These are phyloP conservation scores for Sporothrix brasiliensis DNA, from an alignment of 2,329 filamentous ascomycete species.

Conservation along the genomic window DNA sequence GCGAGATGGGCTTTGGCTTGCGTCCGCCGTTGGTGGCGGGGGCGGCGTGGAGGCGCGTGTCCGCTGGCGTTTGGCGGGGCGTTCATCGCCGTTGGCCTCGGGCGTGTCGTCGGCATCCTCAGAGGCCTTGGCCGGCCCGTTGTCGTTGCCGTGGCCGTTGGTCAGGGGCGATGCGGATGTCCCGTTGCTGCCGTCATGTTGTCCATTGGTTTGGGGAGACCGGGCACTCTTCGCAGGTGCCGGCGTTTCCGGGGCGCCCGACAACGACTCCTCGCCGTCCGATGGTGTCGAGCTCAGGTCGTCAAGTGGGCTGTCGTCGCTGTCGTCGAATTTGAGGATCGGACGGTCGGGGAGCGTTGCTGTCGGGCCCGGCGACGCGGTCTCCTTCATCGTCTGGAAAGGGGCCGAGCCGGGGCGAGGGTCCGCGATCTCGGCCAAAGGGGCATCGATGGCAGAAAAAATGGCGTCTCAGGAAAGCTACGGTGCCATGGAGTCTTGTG, in stretches of 20 bases:
- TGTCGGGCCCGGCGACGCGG: slow-evolving; percentile 58
- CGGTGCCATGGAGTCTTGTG: slow-evolving; percentile 50
- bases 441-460: slow-evolving; percentile 62
- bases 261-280: slow-evolving; percentile 25
- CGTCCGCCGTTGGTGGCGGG: slow-evolving; percentile 42
- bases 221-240: slow-evolving; percentile 2
- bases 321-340: slow-evolving; percentile 31
- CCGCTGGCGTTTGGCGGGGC: slow-evolving; percentile 68
- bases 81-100: slow-evolving; percentile 43
- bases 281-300: slow-evolving; percentile 28
- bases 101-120: slow-evolving; percentile 33
- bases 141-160: slow-evolving; percentile 39
- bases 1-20: slow-evolving; percentile 65
- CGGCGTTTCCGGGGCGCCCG: slow-evolving; percentile 29
- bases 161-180: neutral
- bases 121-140: slow-evolving; percentile 29
- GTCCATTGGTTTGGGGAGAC: neutral
- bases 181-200: neutral
- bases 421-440: slow-evolving; percentile 58
- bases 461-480: slow-evolving; percentile 58
- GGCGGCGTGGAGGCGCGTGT: slow-evolving; percentile 51
- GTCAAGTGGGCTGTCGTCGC: slow-evolving; percentile 28
- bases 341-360: slow-evolving; percentile 43
- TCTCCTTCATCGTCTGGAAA: slow-evolving; percentile 60
- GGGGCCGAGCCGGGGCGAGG: slow-evolving; percentile 48